Conservation (phyloP, 1,284 basidiomycete species). For the Cryptococcus maquisensis region DNA sequence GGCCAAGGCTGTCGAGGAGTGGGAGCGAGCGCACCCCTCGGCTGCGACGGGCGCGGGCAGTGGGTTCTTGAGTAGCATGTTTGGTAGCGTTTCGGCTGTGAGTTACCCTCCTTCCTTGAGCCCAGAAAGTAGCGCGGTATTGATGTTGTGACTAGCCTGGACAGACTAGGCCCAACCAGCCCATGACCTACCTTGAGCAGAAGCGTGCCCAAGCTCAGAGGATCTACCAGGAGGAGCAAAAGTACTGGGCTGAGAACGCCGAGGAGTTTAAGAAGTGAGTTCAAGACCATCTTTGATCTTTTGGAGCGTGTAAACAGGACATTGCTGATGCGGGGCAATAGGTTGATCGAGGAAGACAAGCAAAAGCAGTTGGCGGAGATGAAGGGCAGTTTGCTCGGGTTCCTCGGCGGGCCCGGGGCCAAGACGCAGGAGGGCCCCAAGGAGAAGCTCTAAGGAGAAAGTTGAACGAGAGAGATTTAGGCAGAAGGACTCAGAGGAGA, state of each 20-base stretch:
- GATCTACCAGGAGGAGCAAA: conserved; percentile 79
- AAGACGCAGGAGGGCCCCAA: conserved; percentile 5
- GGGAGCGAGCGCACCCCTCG: conserved; percentile 61
- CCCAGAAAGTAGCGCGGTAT: too few relatives aligned
- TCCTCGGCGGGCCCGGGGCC: conserved; percentile 18
- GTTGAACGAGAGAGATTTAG: too few relatives aligned
- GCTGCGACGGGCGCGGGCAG: conserved; percentile 28
- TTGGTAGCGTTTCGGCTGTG: conserved; percentile 54
- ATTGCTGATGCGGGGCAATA: conserved; percentile 12
- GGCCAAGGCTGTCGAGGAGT: conserved; percentile 71
- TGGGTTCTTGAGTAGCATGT: conserved; percentile 56
- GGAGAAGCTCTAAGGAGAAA: background rate
- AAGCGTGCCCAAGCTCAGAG: conserved; percentile 82
- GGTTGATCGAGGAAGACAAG: conserved; percentile 63
- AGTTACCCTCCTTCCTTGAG: conserved; percentile 37
- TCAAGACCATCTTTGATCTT: background rate
- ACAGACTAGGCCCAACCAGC: conserved; percentile 49
- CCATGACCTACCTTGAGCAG: conserved; percentile 81
- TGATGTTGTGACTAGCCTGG: conserved; percentile 30
- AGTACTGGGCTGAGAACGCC: conserved; percentile 77
- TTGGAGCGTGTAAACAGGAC: background rate
- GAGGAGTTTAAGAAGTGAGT: conserved; percentile 66
- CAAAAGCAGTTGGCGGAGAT: conserved; percentile 64
- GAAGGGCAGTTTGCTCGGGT: conserved; percentile 53
- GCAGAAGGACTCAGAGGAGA: too few relatives aligned